These are phyloP conservation scores for Eimeria acervulina DNA, from an alignment of 169 alveolate species.

Conservation along the genomic window DNA sequence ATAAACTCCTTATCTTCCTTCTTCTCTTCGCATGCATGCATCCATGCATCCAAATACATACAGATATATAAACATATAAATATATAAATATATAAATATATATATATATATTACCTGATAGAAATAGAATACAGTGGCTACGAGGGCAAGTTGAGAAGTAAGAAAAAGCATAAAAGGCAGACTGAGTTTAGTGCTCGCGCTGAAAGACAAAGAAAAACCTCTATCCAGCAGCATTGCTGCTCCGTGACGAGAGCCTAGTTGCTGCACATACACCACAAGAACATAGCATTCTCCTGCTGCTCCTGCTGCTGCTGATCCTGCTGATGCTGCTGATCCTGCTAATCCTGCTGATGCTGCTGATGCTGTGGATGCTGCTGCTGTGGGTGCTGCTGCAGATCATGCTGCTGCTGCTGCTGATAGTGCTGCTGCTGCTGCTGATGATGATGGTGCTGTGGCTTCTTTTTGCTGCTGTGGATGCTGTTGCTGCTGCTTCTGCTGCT, in stretches of 20 bases:
- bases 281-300: neutral
- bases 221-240: conserved; percentile 47
- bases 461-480: neutral
- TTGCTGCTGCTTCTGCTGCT: neutral
- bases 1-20: too few species aligned
- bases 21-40: neutral
- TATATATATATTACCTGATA: conserved; percentile 2
- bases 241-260: conserved; percentile 43
- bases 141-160: conserved; percentile 54
- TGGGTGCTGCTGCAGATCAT: neutral
- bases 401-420: neutral
- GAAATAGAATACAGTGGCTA: conserved; percentile 29
- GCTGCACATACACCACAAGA: neutral
- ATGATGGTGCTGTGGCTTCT: neutral
- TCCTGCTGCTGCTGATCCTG: neutral
- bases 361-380: too few species aligned
- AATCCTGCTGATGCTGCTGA: too few species aligned
- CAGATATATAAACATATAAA: neutral
- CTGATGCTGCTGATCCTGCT: neutral
- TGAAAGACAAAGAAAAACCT: neutral
- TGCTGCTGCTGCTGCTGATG: neutral
- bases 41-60: too few species aligned
- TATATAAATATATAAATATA: neutral
- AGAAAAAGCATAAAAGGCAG: conserved; percentile 48
- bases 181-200: neutral